phyloP scores from a whole-genome alignment of 306 rosid genomes.

The Prunus davidiana region DNA sequence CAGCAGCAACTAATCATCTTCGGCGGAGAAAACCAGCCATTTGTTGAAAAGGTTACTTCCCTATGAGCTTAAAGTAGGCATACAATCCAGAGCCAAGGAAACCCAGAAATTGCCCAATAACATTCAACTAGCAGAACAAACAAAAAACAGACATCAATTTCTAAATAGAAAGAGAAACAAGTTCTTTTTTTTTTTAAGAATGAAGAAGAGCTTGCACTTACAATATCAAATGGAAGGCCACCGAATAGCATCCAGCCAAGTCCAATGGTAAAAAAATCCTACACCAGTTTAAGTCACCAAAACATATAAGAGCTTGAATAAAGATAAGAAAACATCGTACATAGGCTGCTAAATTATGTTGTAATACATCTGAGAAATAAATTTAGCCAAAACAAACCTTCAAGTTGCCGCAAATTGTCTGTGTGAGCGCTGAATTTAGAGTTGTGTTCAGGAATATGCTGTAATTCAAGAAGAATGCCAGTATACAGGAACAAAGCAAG shows the following conservation, averaged over 20 bases:
- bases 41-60: conserved; percentile 45
- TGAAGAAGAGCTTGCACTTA: conserved; percentile 26
- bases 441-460: conserved; percentile 89
- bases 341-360: neutral
- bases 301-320: neutral
- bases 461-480: conserved; percentile 96
- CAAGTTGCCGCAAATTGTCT: conserved; percentile 92
- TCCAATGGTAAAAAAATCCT: conserved; percentile 90
- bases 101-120: conserved; percentile 76
- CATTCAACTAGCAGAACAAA: conserved; percentile 63
- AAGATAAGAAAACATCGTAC: neutral
- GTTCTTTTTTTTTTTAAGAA: neutral
- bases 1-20: conserved; percentile 6
- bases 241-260: conserved; percentile 93
- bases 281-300: neutral
- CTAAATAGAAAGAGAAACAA: neutral
- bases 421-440: conserved; percentile 86
- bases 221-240: conserved; percentile 75
- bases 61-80: conserved; percentile 79
- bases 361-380: neutral
- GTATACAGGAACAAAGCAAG: conserved; percentile 70
- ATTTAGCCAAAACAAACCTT: conserved; percentile 57
- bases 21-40: conserved; percentile 15
- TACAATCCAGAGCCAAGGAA: conserved; percentile 82
- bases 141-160: neutral